Evolutionary conservation across 2,329 filamentous ascomycete species (phyloP), one percentile per base, ranked within the genome.

Genomic region (Sclerotinia sclerotiorum): DNA sequence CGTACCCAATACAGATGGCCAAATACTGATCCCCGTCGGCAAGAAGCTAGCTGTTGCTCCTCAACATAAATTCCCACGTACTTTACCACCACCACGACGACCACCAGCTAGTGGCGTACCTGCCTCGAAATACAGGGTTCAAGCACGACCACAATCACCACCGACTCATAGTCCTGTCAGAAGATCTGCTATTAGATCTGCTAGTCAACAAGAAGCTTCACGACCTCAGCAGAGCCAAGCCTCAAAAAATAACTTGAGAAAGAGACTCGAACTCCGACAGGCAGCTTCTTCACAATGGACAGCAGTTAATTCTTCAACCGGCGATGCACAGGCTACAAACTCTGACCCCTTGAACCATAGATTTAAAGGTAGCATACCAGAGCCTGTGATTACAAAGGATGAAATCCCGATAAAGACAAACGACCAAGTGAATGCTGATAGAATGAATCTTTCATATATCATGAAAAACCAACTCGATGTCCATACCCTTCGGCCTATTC

Each of bases 1-100:
- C n/a, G 46, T 51, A 35, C 60, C 60, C 5, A 27, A 51, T 51
- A 63, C 60, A 35, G 60, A 63, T 51, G 46, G 60, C n/a, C 46
- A 63, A 21, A 63, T 63, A 39, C 29, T 63, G 11, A 27, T 39
- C 5, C 60, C 60, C n/a, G 32, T 27, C 32, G 21, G 46, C 5
- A 39, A 39, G 15, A 63, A 63, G 24, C 8, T 17, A 27, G 29
- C 32, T 24, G 15, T 51, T 51, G 13, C 13, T 7, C 29, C 29
- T 49, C 29, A 62, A 13, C 13, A 21, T 24, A 19, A 35, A 24
- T 19, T 24, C 13, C 8, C 46, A 24, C 13, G 58, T n/a, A 27
- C 21, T 49, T 1, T 17, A 21, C 46, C 21, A 10, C 46, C 46
- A 24, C n/a, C 15, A 21, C 46, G 46, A 39, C 15, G 35, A 58